Conservation (phyloP, 352 stramenopile genomes). For the Phytophthora melonis region DNA sequence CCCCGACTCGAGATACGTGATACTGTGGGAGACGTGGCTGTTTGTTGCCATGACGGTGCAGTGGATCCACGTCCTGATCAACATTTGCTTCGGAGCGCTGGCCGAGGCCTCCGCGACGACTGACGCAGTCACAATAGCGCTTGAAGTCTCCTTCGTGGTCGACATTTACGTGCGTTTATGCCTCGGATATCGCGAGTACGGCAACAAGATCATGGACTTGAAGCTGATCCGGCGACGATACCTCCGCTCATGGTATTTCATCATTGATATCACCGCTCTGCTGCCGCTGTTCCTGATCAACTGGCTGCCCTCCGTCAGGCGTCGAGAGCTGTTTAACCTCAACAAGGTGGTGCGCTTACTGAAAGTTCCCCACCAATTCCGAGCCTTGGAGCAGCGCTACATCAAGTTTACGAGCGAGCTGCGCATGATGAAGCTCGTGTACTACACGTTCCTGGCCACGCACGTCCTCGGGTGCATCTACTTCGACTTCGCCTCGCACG, state of each 20-base stretch:
- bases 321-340: constrained; percentile 56
- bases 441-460: constrained; percentile 56
- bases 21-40: constrained; percentile 43
- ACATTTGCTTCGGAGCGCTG: constrained; percentile 47
- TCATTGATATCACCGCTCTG: constrained; percentile 49
- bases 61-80: constrained; percentile 47
- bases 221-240: constrained; percentile 49
- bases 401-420: constrained; percentile 57
- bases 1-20: constrained; percentile 41
- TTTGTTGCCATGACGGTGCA: constrained; percentile 46
- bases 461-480: constrained; percentile 62
- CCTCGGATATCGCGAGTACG: constrained; percentile 61
- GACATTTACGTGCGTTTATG: constrained; percentile 58
- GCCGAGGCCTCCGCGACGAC: background rate
- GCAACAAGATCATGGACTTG: constrained; percentile 69
- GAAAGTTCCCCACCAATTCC: constrained; percentile 42
- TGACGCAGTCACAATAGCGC: constrained; percentile 35
- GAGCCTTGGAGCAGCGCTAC: constrained; percentile 48
- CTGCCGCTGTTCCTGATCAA: constrained; percentile 57
- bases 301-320: constrained; percentile 36
- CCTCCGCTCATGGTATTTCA: constrained; percentile 47
- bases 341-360: constrained; percentile 65
- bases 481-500: constrained; percentile 61
- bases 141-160: constrained; percentile 49
- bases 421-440: constrained; percentile 59